phyloP scores from a whole-genome alignment of 1,139 yeast genomes.

The Candida buenavistaensis region DNA sequence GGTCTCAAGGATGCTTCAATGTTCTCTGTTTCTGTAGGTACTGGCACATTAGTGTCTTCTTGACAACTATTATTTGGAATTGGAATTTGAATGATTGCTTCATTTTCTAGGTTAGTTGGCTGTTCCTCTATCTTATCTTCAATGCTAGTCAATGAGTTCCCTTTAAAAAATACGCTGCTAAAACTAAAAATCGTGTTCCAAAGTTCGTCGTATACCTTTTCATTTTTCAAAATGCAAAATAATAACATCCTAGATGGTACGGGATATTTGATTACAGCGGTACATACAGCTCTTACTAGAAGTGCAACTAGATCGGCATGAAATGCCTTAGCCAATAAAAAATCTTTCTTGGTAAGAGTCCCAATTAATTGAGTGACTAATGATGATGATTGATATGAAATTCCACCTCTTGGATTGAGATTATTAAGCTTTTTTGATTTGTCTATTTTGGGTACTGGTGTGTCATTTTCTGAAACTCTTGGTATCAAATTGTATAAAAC shows the following conservation, averaged over 20 bases:
- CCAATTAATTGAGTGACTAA: constrained; percentile 55
- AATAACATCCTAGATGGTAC: constrained; percentile 55
- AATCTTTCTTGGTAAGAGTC: constrained; percentile 41
- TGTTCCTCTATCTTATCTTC: constrained; percentile 14
- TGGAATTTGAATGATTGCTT: constrained; percentile 8
- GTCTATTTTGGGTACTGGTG: constrained; percentile 19
- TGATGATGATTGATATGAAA: constrained; percentile 62
- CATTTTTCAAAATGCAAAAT: constrained; percentile 53
- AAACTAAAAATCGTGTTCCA: constrained; percentile 34
- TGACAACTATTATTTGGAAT: constrained; percentile 12
- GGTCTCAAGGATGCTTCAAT: constrained; percentile 38
- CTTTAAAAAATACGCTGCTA: constrained; percentile 27
- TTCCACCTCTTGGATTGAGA: constrained; percentile 41
- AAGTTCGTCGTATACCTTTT: constrained; percentile 32
- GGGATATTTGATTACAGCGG: constrained; percentile 50
- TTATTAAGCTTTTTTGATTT: constrained; percentile 30
- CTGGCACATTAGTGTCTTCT: constrained; percentile 1
- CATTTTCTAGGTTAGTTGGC: constrained; percentile 1
- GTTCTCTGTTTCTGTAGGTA: constrained; percentile 14
- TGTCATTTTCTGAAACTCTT: constrained; percentile 26
- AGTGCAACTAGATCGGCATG: constrained; percentile 63
- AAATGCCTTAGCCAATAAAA: constrained; percentile 42
- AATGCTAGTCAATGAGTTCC: constrained; percentile 19
- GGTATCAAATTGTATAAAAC: constrained; percentile 61
- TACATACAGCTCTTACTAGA: constrained; percentile 53